phyloP scores from a whole-genome alignment of 208 protist genomes.

The Acanthamoeba lenticulata region DNA sequence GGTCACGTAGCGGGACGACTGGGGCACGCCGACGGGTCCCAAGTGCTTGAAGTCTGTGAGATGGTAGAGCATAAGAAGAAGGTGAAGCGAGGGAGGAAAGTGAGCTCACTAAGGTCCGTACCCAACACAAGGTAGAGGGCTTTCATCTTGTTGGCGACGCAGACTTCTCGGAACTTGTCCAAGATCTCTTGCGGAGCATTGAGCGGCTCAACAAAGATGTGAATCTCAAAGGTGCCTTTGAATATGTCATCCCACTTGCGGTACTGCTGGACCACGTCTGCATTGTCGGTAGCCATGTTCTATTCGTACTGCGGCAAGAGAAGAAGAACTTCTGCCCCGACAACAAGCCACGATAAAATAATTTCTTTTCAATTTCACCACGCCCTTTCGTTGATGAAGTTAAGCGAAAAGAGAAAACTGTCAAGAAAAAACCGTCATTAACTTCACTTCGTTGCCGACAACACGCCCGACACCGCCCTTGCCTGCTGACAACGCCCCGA shows the following conservation, averaged over 20 bases:
- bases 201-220: conserved; percentile 32
- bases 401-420: too few species aligned
- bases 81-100: not conserved
- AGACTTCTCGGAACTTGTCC: conserved; percentile 4
- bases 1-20: not conserved
- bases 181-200: not conserved
- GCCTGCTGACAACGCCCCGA: too few species aligned
- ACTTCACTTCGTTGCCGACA: too few species aligned
- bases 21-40: not conserved
- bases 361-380: too few species aligned
- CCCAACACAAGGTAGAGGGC: not conserved
- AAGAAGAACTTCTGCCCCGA: too few species aligned
- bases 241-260: not conserved
- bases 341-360: too few species aligned
- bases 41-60: conserved; percentile 8
- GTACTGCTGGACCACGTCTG: not conserved
- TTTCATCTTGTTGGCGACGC: not conserved
- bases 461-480: too few species aligned
- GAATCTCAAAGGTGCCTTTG: conserved; percentile 39
- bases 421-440: too few species aligned
- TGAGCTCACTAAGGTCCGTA: too few species aligned
- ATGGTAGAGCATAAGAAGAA: not conserved
- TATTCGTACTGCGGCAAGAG: too few species aligned
- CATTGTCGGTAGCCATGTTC: too few species aligned
- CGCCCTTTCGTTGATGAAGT: too few species aligned